Base-by-base conservation (phyloP, 2,329 filamentous ascomycete genomes). In the Ophiostoma triangulosporum region DNA sequence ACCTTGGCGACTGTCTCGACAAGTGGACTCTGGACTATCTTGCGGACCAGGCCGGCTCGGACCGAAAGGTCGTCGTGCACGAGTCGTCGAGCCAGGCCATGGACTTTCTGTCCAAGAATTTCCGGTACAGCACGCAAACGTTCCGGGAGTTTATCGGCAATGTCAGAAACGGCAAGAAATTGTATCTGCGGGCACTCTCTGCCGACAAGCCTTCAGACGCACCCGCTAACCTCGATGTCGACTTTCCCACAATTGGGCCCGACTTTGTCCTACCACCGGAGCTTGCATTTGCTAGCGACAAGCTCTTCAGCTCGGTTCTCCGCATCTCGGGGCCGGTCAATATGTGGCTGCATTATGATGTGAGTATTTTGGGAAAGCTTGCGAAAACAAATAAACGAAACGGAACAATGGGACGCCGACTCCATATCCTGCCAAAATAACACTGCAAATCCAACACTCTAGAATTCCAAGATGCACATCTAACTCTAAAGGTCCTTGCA, bases 341-440 rank as follows among this genome's bases (percentile, higher is more conserved):
- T 38, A 86, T 95, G 78, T 95, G 90, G 89, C 73, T 95, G 31
- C 88, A 94, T 66, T 94, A 93, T 69, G 87, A 94, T 68, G 82
- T 84, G 64, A 68, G 73, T 29, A 22, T 29, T n/a, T 45, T 50
- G 20, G 14, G 22, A 27, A 46, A 14, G 22, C 9, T 20, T 24
- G 6, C 12, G 15, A 27, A 35, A 33, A 31, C 9, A 20, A 35
- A 27, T 4, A 22, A 20, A 26, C 1, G 32, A 38, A 24, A 26
- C 15, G 17, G 22, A 40, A 24, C 17, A 11, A 22, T n/a, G n/a
- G n/a, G n/a, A 43, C 20, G 38, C 38, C 38, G 3, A 14, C 38
- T 12, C 36, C 36, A 36, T 36, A 17, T 17, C n/a, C 35, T 17
- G 12, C 5, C 8, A 22, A 40, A 24, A 26, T 20, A 17, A 7